Evolutionary conservation across 2,329 filamentous ascomycete species (phyloP).

Genomic region (Paraphaeosphaeria minitans): DNA sequence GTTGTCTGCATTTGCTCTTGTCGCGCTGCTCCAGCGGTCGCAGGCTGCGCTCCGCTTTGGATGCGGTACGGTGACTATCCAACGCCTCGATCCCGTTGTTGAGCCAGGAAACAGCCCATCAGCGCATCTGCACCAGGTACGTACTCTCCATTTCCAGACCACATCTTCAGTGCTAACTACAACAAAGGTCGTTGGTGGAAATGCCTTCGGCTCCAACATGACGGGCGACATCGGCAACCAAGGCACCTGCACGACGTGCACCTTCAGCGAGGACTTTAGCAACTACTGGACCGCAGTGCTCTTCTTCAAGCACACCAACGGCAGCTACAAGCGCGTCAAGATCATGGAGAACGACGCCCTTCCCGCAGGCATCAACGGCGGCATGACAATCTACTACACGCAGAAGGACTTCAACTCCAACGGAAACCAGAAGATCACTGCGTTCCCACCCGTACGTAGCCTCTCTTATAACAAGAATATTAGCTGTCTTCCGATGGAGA

Average conservation of each 20-base stretch:
- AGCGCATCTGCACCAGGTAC: slow-evolving; percentile 25
- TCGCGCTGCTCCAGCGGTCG: slow-evolving; percentile 12
- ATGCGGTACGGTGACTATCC: slow-evolving; percentile 22
- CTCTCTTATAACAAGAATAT: not conserved
- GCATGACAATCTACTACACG: slow-evolving; percentile 27
- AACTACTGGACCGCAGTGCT: slow-evolving; percentile 31
- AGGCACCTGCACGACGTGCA: slow-evolving; percentile 24
- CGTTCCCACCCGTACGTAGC: slow-evolving; percentile 20
- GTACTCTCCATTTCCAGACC: not conserved
- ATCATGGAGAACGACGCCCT: slow-evolving; percentile 17
- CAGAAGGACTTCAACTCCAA: slow-evolving; percentile 37
- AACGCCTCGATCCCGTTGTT: slow-evolving; percentile 25
- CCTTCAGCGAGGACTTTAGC: slow-evolving; percentile 33
- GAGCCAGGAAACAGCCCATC: slow-evolving; percentile 22
- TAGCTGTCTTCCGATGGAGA: not conserved
- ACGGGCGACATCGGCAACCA: slow-evolving; percentile 25
- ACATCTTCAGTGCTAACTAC: not conserved
- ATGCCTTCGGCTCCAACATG: slow-evolving; percentile 30
- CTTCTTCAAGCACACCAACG: slow-evolving; percentile 20
- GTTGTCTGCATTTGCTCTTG: slow-evolving; percentile 13
- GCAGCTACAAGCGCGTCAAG: slow-evolving; percentile 21
- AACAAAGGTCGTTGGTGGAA: slow-evolving; percentile 25
- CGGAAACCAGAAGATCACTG: slow-evolving; percentile 19
- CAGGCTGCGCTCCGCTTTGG: slow-evolving; percentile 24
- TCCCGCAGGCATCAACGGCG: slow-evolving; percentile 15